Conservation (phyloP, 2,329 filamentous ascomycete genomes). For the Ascochyta rabiei region DNA sequence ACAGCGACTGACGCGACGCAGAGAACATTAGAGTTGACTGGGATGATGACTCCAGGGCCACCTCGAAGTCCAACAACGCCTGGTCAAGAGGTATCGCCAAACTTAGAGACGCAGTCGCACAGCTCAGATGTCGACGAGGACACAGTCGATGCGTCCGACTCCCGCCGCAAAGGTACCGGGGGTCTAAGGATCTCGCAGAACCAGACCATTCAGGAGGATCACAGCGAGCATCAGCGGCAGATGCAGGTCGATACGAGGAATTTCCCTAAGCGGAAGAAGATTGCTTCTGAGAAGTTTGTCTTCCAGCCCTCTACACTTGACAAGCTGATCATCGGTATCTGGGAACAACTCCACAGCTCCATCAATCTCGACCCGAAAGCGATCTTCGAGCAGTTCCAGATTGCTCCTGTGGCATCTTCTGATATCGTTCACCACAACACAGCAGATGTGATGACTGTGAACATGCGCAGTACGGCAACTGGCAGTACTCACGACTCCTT, state of each 20-base stretch:
- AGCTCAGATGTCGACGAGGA: slow-evolving; percentile 9
- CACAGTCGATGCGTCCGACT: background rate
- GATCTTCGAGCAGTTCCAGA: slow-evolving; percentile 42
- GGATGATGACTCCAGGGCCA: slow-evolving; percentile 32
- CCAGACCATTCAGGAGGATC: slow-evolving; percentile 35
- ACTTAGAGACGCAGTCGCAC: slow-evolving; percentile 12
- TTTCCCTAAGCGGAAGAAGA: slow-evolving; percentile 43
- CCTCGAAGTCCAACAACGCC: slow-evolving; percentile 28
- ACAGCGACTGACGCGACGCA: slow-evolving; percentile 9
- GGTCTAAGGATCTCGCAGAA: slow-evolving; percentile 37
- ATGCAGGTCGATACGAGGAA: slow-evolving; percentile 41
- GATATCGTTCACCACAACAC: slow-evolving; percentile 20
- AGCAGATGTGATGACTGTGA: slow-evolving; percentile 14
- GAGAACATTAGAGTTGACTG: slow-evolving; percentile 34
- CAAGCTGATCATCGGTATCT: slow-evolving; percentile 58
- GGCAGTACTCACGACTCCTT: slow-evolving; percentile 35
- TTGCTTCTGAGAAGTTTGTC: slow-evolving; percentile 46
- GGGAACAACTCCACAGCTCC: slow-evolving; percentile 56
- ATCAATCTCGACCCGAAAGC: slow-evolving; percentile 50
- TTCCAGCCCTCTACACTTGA: slow-evolving; percentile 56
- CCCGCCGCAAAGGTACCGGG: slow-evolving; percentile 35
- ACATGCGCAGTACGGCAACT: slow-evolving; percentile 19
- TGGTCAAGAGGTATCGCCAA: slow-evolving; percentile 13
- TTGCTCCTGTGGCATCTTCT: slow-evolving; percentile 22
- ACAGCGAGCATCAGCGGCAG: slow-evolving; percentile 40